These are phyloP conservation scores for Colletotrichum plurivorum DNA, from an alignment of 2,329 filamentous ascomycete species.

Conservation along the genomic window DNA sequence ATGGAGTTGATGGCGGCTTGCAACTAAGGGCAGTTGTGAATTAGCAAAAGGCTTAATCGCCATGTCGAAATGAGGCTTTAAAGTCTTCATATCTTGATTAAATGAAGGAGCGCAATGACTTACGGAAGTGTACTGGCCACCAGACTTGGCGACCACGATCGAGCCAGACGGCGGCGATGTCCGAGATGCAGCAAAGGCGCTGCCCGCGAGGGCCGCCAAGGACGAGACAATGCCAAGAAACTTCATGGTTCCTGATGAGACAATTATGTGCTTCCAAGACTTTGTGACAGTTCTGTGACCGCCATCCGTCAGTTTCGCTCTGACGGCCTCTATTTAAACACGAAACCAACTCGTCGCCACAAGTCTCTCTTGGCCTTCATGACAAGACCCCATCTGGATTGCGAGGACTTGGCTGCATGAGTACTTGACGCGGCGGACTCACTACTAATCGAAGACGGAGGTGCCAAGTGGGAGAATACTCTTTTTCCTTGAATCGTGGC, in stretches of 20 bases:
- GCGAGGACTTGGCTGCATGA: constrained; percentile 26
- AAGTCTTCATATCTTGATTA: no score
- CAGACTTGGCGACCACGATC: constrained; percentile 60
- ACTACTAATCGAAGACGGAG: no score
- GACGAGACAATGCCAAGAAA: constrained; percentile 9
- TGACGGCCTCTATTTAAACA: constrained; percentile 14
- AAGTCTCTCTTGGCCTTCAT: background rate
- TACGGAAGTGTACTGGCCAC: constrained; percentile 44
- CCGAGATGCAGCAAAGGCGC: constrained; percentile 48
- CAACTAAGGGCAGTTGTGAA: constrained; percentile 49
- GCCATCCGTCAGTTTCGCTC: background rate
- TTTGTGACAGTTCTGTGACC: background rate
- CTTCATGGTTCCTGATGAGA: constrained; percentile 16
- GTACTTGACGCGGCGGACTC: background rate
- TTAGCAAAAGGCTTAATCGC: background rate
- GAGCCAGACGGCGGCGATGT: constrained; percentile 62
- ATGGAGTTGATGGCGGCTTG: constrained; percentile 72
- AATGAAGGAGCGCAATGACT: background rate
- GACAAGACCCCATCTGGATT: background rate
- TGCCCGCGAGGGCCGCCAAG: background rate
- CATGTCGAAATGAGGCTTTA: no score
- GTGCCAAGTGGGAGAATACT: background rate
- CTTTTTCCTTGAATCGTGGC: background rate
- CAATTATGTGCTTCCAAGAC: background rate
- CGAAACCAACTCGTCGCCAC: background rate